Evolutionary conservation across 2,329 filamentous ascomycete genomes (phyloP), one percentile per base, ranked within the genome.

Genomic region (Pseudogymnoascus sp.): DNA sequence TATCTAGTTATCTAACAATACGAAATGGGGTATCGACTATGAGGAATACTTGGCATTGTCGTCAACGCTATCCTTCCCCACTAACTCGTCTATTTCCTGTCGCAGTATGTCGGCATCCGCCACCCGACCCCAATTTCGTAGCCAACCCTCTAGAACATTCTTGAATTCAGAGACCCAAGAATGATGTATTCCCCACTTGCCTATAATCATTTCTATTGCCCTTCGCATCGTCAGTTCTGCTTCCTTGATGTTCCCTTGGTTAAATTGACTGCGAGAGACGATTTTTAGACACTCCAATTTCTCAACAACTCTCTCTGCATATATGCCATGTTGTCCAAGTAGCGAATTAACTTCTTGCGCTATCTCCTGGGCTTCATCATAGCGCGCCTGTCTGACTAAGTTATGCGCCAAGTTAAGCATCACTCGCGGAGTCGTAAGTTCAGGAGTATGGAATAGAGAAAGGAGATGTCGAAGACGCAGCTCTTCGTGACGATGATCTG

Each of bases 171-270:
- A 59, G 38, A 64, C 65, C 64, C 60, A 65, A 60, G 67, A 59
- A 64, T 68, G 28, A 30, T 30, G 28, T 7, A 30, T 30, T 30
- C 28, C 28, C 28, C 28, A 30, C 28, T 30, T 4, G 28, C 60
- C 35, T 64, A 58, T 35, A 63, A 63, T 64, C 58, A 66, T 62
- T 60, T 38, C 8, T 63, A 68, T 67, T 37, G 64, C 63, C 18
- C 64, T 38, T 64, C 63, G 63, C 57, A 65, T 62, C 60, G 60
- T 66, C 61, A 61, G 57, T 57, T 67, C 67, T 64, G 66, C 66
- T 61, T 14, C 41, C 15, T 61, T 1, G 57, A 18, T 63, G 25
- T 66, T 65, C 28, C 58, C 62, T 62, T 61, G 65, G 30, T 62
- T 30, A 62, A 59, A 65, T 58, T 69, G 64, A 63, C 64, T 65